These are phyloP conservation scores for Wakefieldia striispora DNA, from an alignment of 768 basidiomycete genomes.

Conservation along the genomic window DNA sequence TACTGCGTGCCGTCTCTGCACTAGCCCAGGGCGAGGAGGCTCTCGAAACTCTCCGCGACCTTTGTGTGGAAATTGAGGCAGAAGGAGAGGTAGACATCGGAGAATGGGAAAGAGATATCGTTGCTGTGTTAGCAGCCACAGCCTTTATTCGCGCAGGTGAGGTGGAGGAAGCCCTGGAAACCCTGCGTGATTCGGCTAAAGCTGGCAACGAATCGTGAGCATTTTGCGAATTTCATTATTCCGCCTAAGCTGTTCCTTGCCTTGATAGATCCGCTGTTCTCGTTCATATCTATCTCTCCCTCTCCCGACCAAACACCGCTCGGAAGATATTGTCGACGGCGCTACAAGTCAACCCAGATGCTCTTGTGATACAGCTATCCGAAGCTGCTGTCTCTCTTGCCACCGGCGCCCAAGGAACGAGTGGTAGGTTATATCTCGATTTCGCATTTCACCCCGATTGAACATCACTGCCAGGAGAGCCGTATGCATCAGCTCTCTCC, in stretches of 20 bases:
- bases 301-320: slow-evolving; percentile 83
- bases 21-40: slow-evolving; percentile 64
- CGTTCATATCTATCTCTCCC: slow-evolving; percentile 88
- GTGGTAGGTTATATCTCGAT: slow-evolving; percentile 32
- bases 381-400: slow-evolving; percentile 80
- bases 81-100: slow-evolving; percentile 61
- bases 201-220: slow-evolving; percentile 86
- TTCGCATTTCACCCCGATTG: background rate
- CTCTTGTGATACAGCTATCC: slow-evolving; percentile 83
- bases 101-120: slow-evolving; percentile 69
- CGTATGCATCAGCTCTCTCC: slow-evolving; percentile 42
- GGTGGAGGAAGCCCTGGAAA: slow-evolving; percentile 90
- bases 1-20: slow-evolving; percentile 67
- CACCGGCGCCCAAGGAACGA: slow-evolving; percentile 69
- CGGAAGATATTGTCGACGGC: slow-evolving; percentile 82
- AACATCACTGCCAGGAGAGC: slow-evolving; percentile 20
- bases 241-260: background rate
- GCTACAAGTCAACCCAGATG: slow-evolving; percentile 86
- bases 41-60: slow-evolving; percentile 81
- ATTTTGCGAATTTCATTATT: background rate
- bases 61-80: slow-evolving; percentile 83
- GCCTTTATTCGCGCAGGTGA: slow-evolving; percentile 84
- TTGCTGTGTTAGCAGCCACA: slow-evolving; percentile 80
- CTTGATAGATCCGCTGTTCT: slow-evolving; percentile 68
- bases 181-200: slow-evolving; percentile 65